These are phyloP conservation scores for Citrus sp. DNA, from an alignment of 345 rosid genomes.

Conservation along the genomic window DNA sequence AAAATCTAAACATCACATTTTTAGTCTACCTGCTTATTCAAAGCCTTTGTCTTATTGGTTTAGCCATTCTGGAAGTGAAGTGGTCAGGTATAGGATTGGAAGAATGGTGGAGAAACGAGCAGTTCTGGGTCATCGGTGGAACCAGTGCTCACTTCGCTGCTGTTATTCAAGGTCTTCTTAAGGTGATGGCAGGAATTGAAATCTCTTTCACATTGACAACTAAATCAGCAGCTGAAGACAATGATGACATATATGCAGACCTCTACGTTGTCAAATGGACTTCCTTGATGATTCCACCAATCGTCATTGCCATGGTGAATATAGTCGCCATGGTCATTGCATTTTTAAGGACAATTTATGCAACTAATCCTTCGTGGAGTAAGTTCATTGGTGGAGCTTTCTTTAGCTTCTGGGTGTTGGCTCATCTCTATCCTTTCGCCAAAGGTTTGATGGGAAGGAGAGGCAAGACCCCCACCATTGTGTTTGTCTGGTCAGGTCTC, in stretches of 20 bases:
- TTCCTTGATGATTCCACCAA: conserved; percentile 83
- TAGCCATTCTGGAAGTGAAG: conserved; percentile 80
- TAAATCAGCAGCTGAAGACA: conserved; percentile 71
- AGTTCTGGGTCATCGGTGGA: conserved; percentile 90
- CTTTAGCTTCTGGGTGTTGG: conserved; percentile 94
- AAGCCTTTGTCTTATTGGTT: conserved; percentile 56
- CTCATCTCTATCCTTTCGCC: conserved; percentile 90
- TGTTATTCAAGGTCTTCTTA: conserved; percentile 77
- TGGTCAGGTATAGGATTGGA: conserved; percentile 83
- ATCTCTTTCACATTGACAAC: conserved; percentile 91
- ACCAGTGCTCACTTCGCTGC: conserved; percentile 93
- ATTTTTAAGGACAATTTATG: conserved; percentile 62
- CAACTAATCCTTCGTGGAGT: conserved; percentile 68
- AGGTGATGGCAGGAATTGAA: conserved; percentile 86
- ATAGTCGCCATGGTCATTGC: conserved; percentile 72
- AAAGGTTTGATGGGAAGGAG: conserved; percentile 97
- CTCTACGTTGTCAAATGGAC: conserved; percentile 86
- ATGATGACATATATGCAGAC: conserved; percentile 74
- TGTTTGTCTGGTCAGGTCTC: conserved; percentile 91
- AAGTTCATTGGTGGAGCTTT: conserved; percentile 91
- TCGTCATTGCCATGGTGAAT: conserved; percentile 87
- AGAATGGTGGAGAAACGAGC: conserved; percentile 99
- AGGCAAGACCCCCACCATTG: conserved; percentile 88
- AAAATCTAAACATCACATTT: conserved; percentile 52
- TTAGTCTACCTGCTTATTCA: conserved; percentile 61